These are phyloP conservation scores for Zygnema circumcarinatum DNA, from an alignment of 139 green algal genomes.

Conservation along the genomic window DNA sequence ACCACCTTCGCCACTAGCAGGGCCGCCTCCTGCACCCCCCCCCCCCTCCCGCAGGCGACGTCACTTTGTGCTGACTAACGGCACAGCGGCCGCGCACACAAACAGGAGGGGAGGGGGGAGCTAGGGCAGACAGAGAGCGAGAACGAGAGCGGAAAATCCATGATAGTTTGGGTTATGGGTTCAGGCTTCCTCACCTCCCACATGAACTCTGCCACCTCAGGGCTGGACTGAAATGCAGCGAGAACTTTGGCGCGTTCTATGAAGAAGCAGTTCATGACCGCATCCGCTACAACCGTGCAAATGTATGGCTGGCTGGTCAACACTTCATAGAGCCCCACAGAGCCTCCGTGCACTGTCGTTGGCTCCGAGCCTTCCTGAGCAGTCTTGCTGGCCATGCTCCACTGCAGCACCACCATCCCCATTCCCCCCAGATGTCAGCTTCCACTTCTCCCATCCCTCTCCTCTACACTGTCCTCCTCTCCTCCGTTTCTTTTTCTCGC, in stretches of 20 bases:
- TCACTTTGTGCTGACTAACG: no score
- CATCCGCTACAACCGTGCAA: background rate
- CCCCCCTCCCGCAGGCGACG: background rate
- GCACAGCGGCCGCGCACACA: background rate
- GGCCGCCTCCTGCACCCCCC: background rate
- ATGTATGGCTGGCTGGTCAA: background rate
- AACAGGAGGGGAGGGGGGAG: background rate
- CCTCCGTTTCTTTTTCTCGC: background rate
- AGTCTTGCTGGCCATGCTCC: background rate
- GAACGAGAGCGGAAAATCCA: background rate
- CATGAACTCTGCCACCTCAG: background rate
- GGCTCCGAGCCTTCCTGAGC: background rate
- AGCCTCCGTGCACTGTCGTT: background rate
- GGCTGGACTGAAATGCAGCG: background rate
- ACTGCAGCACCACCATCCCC: background rate
- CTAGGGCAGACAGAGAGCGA: background rate
- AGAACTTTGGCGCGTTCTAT: background rate
- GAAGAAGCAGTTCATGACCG: slow-evolving; percentile 14
- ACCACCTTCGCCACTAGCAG: slow-evolving; percentile 11
- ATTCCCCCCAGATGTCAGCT: background rate
- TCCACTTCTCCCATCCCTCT: background rate
- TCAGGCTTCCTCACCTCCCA: background rate
- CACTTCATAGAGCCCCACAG: slow-evolving; percentile 4
- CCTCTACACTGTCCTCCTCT: background rate
- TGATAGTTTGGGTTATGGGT: background rate